Percentiles rank a stretch among this genome's conserved stretches.
These are phyloP conservation scores for Fusarium caatingaense DNA, from an alignment of 2,329 filamentous ascomycete species.

Conservation along the genomic window DNA sequence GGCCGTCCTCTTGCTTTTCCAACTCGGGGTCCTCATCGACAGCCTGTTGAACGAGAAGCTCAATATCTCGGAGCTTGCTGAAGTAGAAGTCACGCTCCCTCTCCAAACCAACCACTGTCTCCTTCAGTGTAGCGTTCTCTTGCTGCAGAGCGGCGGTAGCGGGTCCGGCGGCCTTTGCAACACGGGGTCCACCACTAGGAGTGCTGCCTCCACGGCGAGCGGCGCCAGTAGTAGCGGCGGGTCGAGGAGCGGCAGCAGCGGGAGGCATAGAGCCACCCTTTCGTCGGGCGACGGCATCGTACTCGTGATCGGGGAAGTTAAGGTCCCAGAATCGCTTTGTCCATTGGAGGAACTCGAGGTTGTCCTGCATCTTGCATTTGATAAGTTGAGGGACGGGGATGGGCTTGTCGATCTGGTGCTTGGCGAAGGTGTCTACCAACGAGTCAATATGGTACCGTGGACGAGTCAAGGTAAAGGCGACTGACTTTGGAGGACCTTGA, in stretches of 20 bases:
- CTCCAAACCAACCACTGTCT: conserved; percentile 94
- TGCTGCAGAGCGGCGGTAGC: conserved; percentile 79
- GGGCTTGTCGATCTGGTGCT: conserved; percentile 88
- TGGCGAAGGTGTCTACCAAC: conserved; percentile 78
- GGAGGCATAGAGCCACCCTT: conserved; percentile 77
- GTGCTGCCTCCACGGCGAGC: conserved; percentile 70
- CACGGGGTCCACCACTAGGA: conserved; percentile 66
- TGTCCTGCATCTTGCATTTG: conserved; percentile 99
- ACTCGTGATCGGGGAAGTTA: conserved; percentile 96
- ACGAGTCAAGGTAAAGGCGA: not conserved
- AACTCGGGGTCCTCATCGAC: conserved; percentile 92
- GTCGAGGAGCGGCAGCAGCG: conserved; percentile 60
- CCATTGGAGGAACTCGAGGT: conserved; percentile 98
- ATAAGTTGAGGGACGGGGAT: conserved; percentile 89
- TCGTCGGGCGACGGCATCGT: conserved; percentile 87
- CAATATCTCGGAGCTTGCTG: conserved; percentile 97
- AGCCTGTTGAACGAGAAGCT: conserved; percentile 91
- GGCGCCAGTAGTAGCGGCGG: conserved; percentile 62
- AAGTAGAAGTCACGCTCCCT: conserved; percentile 99
- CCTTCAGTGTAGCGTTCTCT: conserved; percentile 90
- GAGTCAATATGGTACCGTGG: conserved; percentile 12
- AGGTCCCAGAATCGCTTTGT: conserved; percentile 98
- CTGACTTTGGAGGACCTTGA: conserved; percentile 96
- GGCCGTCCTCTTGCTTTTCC: conserved; percentile 90
- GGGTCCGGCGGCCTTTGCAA: conserved; percentile 63